Percentiles rank a stretch among this genome's conserved stretches.
Evolutionary conservation across 495 filamentous ascomycete species (phyloP).

Genomic region (Podospora anserina): DNA sequence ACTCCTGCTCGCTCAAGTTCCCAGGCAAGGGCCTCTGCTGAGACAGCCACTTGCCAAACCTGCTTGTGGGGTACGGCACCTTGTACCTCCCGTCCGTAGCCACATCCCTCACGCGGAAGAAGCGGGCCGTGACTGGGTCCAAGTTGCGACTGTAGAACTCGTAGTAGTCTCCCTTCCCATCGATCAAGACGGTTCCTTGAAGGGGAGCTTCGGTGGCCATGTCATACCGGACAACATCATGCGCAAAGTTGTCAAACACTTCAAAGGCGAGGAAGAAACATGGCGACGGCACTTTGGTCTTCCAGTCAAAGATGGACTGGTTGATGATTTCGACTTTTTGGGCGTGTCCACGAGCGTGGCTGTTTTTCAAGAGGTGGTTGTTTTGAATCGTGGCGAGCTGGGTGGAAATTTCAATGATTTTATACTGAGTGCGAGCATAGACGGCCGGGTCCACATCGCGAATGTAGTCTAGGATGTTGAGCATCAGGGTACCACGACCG

Average conservation of each 20-base stretch:
- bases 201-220: slow-evolving; percentile 66
- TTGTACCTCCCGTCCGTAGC: slow-evolving; percentile 50
- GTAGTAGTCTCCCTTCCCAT: slow-evolving; percentile 81
- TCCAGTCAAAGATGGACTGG: slow-evolving; percentile 91
- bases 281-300: slow-evolving; percentile 74
- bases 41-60: slow-evolving; percentile 57
- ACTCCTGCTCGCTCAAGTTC: slow-evolving; percentile 78
- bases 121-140: slow-evolving; percentile 80
- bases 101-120: slow-evolving; percentile 70
- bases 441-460: slow-evolving; percentile 84
- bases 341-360: slow-evolving; percentile 67
- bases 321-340: slow-evolving; percentile 92
- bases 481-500: slow-evolving; percentile 95
- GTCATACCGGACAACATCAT: slow-evolving; percentile 91
- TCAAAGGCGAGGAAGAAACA: slow-evolving; percentile 99
- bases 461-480: slow-evolving; percentile 96
- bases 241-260: slow-evolving; percentile 97
- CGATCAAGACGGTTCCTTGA: slow-evolving; percentile 84
- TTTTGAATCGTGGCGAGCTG: slow-evolving; percentile 74
- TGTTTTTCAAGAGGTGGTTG: slow-evolving; percentile 61
- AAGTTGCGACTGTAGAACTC: slow-evolving; percentile 80
- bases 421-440: slow-evolving; percentile 90
- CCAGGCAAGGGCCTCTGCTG: slow-evolving; percentile 62
- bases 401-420: slow-evolving; percentile 90
- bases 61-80: slow-evolving; percentile 54